Percentiles rank a stretch among this genome's conserved stretches.
These are phyloP conservation scores for Penicillium brevicompactum DNA, from an alignment of 2,329 filamentous ascomycete genomes.

Conservation along the genomic window DNA sequence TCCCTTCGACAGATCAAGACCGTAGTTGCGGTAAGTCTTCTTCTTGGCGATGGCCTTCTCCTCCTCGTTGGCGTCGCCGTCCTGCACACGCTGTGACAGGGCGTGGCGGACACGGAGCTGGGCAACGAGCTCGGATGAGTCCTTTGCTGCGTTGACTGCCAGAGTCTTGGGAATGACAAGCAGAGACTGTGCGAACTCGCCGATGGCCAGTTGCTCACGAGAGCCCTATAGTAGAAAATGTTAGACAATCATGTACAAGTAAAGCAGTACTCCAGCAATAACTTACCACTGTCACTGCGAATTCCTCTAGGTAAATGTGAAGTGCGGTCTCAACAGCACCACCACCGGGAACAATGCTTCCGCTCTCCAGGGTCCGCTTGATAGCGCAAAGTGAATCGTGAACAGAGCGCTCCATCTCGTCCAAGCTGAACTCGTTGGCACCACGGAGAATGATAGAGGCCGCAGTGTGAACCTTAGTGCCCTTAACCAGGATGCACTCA, in stretches of 20 bases:
- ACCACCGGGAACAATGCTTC: slow-evolving; percentile 93
- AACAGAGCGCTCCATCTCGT: slow-evolving; percentile 98
- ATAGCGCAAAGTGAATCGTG: slow-evolving; percentile 97
- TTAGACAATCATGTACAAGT: slow-evolving; percentile 7
- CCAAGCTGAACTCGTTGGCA: slow-evolving; percentile 91
- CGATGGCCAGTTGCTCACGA: slow-evolving; percentile 95
- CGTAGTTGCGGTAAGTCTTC: slow-evolving; percentile 99
- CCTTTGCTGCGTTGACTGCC: slow-evolving; percentile 95
- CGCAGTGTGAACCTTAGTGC: slow-evolving; percentile 89
- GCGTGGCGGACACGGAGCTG: slow-evolving; percentile 94
- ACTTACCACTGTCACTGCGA: slow-evolving; percentile 87
- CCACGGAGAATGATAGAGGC: slow-evolving; percentile 96
- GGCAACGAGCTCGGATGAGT: slow-evolving; percentile 90
- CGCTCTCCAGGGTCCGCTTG: slow-evolving; percentile 95
- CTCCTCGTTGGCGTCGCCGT: slow-evolving; percentile 75
- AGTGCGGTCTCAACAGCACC: slow-evolving; percentile 98
- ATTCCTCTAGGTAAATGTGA: slow-evolving; percentile 98
- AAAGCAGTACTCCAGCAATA: slow-evolving; percentile 1
- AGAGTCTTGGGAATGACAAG: slow-evolving; percentile 95
- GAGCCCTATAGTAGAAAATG: slow-evolving; percentile 60
- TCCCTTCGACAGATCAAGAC: slow-evolving; percentile 83
- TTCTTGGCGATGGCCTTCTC: slow-evolving; percentile 88
- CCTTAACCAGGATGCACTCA: slow-evolving; percentile 95
- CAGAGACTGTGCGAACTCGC: slow-evolving; percentile 92
- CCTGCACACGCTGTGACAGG: slow-evolving; percentile 85